phyloP scores from a whole-genome alignment of 2,329 filamentous ascomycete species.

The Claviceps capensis region DNA sequence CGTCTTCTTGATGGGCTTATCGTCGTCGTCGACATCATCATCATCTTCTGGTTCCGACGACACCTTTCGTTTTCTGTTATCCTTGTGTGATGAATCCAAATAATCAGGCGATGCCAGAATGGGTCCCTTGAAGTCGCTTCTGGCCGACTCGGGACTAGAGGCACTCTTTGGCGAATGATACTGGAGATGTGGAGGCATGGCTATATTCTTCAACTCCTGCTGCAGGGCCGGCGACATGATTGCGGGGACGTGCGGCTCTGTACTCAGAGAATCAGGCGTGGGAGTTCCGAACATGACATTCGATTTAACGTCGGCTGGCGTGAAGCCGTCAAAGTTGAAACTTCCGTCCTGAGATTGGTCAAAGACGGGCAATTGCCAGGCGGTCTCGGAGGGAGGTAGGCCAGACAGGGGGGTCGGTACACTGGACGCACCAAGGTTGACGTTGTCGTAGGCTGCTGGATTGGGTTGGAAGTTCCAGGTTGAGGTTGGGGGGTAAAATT shows the following conservation, averaged over 20 bases:
- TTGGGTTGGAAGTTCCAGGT: constrained; percentile 36
- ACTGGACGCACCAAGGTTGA: constrained; percentile 23
- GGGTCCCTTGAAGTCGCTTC: constrained; percentile 31
- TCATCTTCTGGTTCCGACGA: constrained; percentile 38
- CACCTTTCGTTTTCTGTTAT: constrained; percentile 55
- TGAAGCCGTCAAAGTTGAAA: constrained; percentile 18
- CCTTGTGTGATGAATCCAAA: constrained; percentile 29
- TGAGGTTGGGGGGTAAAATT: constrained; percentile 17
- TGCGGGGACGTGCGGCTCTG: constrained; percentile 9
- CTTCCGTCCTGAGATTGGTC: constrained; percentile 20
- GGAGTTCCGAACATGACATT: constrained; percentile 17
- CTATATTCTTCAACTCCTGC: constrained; percentile 47
- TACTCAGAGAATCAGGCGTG: constrained; percentile 1
- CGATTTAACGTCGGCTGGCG: constrained; percentile 21
- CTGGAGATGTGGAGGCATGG: constrained; percentile 49
- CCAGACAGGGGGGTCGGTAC: constrained; percentile 19
- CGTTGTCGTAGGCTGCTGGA: constrained; percentile 30
- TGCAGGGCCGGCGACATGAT: constrained; percentile 34
- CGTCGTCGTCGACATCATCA: constrained; percentile 45
- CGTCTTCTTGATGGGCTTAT: constrained; percentile 63
- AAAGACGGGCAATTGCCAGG: constrained; percentile 22
- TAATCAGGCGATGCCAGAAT: constrained; percentile 47
- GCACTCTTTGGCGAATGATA: constrained; percentile 46
- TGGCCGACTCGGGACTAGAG: constrained; percentile 42
- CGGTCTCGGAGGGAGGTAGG: constrained; percentile 19